A percentile compares a stretch with the other conserved stretches of the same genome.
Evolutionary conservation across 768 basidiomycete species (phyloP).

Genomic region (Russula olivacea): DNA sequence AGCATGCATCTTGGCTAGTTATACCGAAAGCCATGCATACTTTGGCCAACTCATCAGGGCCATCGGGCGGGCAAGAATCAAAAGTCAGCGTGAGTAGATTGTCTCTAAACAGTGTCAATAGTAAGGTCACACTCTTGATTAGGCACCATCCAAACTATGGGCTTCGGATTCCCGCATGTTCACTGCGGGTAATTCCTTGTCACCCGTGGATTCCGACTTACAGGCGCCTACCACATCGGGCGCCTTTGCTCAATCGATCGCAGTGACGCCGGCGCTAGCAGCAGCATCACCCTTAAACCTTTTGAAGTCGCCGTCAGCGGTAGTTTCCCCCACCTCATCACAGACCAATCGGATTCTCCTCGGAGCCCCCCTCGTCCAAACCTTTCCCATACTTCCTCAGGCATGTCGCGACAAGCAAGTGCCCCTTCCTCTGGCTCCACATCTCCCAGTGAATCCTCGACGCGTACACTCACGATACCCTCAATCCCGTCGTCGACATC

Average conservation of each 20-base stretch:
- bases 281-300: conserved; percentile 16
- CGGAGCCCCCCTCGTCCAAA: conserved; percentile 7
- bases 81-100: conserved; percentile 6
- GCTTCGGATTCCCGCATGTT: conserved; percentile 24
- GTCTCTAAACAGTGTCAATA: not conserved
- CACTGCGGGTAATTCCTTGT: not conserved
- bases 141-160: conserved; percentile 13
- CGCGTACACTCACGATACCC: conserved; percentile 14
- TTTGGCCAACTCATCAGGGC: not conserved
- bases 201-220: conserved; percentile 5
- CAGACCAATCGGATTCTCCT: conserved; percentile 6
- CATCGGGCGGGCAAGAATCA: not conserved
- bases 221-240: conserved; percentile 1
- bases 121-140: not conserved
- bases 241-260: conserved; percentile 7
- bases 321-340: not conserved
- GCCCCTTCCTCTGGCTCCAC: conserved; percentile 7
- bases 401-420: conserved; percentile 3
- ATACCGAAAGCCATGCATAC: conserved; percentile 8
- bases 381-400: conserved; percentile 14
- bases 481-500: conserved; percentile 6
- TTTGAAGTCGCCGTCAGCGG: conserved; percentile 20
- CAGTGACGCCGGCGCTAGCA: conserved; percentile 4
- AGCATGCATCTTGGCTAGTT: conserved; percentile 21
- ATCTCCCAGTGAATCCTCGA: conserved; percentile 21